Base-by-base conservation (phyloP, 768 basidiomycete species). In the Leccinum sublutescens region DNA sequence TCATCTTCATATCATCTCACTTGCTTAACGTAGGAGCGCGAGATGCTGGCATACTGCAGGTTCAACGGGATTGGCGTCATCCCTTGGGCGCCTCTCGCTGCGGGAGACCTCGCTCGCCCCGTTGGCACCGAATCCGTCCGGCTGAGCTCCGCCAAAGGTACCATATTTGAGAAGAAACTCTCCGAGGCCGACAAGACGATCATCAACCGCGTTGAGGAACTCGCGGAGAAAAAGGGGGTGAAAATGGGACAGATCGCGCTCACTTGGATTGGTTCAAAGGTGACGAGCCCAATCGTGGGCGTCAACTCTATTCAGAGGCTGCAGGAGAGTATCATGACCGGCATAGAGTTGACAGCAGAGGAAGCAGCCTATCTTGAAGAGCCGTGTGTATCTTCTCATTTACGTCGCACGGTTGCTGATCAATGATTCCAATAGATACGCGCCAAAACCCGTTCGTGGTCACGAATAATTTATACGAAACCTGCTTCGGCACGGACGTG, bases 61-160 rank as follows among this genome's bases (percentile, higher is more conserved):
- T 73, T 72, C 58, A 76, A 78, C 29, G 82, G 82, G 21, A 80
- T 85, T 23, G 82, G 82, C 0, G 66, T 79, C 21, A 82, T 85
- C 47, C 80, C 82, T 0, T 85, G 79, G 77, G 69, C 75, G 0
- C 81, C 82, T 1, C 74, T 85, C 15, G 63, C 67, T 34, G 62
- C 56, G 4, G 80, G 80, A 8, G 31, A 63, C 29, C 76, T 81
- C 11, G 72, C 77, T 1, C 74, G 78, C 14, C 78, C 79, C 0
- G 9, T 75, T 1, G 70, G 64, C 4, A 58, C 58, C 6, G 68
- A 68, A 43, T 69, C 78, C 0, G 53, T 59, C 0, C 69, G 77
- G 3, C 29, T 48, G 0, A 60, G 65, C 14, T 3, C 43, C 3
- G 7, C 45, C 29, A 66, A 58, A 77, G 79, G 79, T 65, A 75